These are phyloP conservation scores for Bromus sterilis DNA, from an alignment of 176 grass and related monocot genomes.

Conservation along the genomic window DNA sequence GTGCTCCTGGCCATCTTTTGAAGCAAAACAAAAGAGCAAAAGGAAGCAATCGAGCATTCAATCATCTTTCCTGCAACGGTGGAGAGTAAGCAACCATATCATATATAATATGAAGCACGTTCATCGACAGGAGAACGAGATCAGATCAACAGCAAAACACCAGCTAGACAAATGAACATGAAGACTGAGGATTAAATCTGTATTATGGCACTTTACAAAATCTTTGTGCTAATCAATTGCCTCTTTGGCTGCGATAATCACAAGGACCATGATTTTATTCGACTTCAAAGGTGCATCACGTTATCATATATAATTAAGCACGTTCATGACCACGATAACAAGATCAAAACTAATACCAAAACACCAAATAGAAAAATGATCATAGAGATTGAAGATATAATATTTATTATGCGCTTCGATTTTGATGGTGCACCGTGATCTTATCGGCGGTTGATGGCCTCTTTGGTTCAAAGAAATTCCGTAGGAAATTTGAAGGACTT, in stretches of 20 bases:
- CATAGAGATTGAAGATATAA: no score
- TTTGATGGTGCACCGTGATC: neutral
- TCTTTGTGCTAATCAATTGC: neutral
- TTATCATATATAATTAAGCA: no score
- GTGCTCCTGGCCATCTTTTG: constrained; percentile 22
- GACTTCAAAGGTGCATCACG: neutral
- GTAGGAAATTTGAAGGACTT: neutral
- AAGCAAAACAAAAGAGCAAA: constrained; percentile 24
- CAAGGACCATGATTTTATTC: neutral
- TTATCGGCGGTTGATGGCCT: neutral
- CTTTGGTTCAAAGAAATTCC: neutral
- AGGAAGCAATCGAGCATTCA: constrained; percentile 14
- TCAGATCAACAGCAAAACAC: neutral
- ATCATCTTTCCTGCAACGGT: constrained; percentile 38
- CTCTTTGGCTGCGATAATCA: constrained; percentile 9
- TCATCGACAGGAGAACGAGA: neutral
- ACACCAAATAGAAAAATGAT: no score
- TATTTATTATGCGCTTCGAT: no score
- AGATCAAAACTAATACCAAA: no score
- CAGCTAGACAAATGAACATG: neutral
- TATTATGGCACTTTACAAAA: neutral
- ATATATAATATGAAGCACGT: neutral
- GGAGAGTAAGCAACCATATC: constrained; percentile 18
- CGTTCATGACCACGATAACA: no score
- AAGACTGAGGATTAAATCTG: neutral